phyloP scores from a whole-genome alignment of 768 basidiomycete genomes.

The Naganishia antarctica region DNA sequence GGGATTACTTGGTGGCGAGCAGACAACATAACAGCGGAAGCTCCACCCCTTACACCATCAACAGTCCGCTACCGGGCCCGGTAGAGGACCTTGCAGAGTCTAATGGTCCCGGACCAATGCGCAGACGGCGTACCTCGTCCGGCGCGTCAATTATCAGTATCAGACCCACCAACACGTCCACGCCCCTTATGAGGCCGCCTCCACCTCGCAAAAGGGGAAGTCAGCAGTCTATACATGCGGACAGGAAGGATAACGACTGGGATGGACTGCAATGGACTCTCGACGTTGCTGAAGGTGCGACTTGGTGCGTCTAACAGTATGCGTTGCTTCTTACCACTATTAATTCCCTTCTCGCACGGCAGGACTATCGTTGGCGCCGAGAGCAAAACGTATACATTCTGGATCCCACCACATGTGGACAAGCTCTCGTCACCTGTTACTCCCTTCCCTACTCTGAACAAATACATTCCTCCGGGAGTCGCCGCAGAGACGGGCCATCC shows the following conservation, averaged over 20 bases:
- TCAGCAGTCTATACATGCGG: slow-evolving; percentile 13
- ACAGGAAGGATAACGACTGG: not conserved
- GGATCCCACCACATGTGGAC: slow-evolving; percentile 34
- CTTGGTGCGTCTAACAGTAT: slow-evolving; percentile 31
- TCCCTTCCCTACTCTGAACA: slow-evolving; percentile 34
- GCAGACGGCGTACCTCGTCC: slow-evolving; percentile 16
- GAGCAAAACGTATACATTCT: slow-evolving; percentile 37
- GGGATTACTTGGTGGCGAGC: slow-evolving; percentile 38
- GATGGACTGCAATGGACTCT: slow-evolving; percentile 15
- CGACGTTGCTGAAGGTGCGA: slow-evolving; percentile 24
- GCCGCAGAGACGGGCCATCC: slow-evolving; percentile 23
- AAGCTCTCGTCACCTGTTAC: slow-evolving; percentile 34
- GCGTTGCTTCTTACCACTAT: not conserved
- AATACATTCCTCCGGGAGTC: slow-evolving; percentile 32
- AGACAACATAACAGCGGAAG: slow-evolving; percentile 15
- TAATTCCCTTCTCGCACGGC: not conserved
- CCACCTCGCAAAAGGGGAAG: slow-evolving; percentile 12
- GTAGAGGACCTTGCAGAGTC: not conserved
- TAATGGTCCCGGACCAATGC: slow-evolving; percentile 17
- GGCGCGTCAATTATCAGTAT: not conserved
- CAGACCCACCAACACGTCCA: not conserved
- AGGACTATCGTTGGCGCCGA: slow-evolving; percentile 47
- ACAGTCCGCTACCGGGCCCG: slow-evolving; percentile 1
- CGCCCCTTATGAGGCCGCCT: slow-evolving; percentile 12
- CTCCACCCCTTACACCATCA: slow-evolving; percentile 3